These are phyloP conservation scores for Eucalyptus fibrosa DNA, from an alignment of 345 rosid genomes.

Conservation along the genomic window DNA sequence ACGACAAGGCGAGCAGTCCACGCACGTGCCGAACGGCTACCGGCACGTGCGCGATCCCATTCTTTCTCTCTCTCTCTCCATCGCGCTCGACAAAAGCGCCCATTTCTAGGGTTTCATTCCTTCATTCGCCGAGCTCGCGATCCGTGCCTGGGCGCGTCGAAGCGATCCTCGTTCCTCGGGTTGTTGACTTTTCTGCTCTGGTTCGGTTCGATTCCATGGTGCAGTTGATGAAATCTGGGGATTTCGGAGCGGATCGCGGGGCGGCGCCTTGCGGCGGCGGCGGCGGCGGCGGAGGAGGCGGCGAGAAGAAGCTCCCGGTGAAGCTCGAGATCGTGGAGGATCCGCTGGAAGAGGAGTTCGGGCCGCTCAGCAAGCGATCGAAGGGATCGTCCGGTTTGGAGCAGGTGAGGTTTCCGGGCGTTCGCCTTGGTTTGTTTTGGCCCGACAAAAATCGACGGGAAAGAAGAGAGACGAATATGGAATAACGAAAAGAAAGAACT, in stretches of 20 bases:
- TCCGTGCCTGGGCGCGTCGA: background rate
- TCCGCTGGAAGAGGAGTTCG: conserved; percentile 55
- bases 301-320: conserved; percentile 48
- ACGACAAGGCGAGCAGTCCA: background rate
- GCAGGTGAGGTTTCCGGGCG: conserved; percentile 6
- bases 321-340: conserved; percentile 89
- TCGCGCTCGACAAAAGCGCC: background rate
- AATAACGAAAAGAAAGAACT: background rate
- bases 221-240: conserved; percentile 69
- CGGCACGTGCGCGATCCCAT: background rate
- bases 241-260: conserved; percentile 1
- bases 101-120: background rate
- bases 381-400: conserved; percentile 28
- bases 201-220: conserved; percentile 34
- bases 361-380: conserved; percentile 64
- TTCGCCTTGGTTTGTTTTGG: background rate
- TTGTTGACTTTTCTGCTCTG: background rate
- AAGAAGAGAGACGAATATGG: background rate
- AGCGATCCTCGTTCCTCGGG: background rate
- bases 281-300: conserved; percentile 28
- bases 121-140: background rate
- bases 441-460: background rate
- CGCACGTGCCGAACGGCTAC: background rate
- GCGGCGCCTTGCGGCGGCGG: conserved; percentile 17
- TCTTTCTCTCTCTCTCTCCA: background rate